Conservation (phyloP, 495 filamentous ascomycete genomes). For the Neurospora pannonica region DNA sequence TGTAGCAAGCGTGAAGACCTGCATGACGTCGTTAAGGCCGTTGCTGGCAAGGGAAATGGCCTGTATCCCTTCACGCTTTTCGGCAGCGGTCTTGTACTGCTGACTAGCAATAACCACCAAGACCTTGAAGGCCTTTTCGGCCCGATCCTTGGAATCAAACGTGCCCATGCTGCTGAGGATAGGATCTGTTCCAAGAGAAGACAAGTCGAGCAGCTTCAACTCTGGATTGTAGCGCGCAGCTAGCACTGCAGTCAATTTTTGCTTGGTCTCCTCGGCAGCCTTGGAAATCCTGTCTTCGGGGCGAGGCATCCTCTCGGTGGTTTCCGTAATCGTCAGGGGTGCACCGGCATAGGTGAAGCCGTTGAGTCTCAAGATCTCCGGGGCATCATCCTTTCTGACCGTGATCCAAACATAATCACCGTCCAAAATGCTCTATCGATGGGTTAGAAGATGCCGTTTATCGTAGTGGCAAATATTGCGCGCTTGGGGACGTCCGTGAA, state of each 20-base stretch:
- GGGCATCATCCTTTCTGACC: conserved; percentile 52
- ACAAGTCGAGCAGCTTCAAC: conserved; percentile 70
- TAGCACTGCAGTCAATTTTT: conserved; percentile 47
- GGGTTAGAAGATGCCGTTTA: conserved; percentile 56
- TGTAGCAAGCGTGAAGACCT: conserved; percentile 60
- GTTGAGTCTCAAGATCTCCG: conserved; percentile 52
- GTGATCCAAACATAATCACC: conserved; percentile 61
- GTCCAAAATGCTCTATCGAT: conserved; percentile 56
- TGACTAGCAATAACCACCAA: conserved; percentile 73
- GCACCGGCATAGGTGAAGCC: conserved; percentile 56
- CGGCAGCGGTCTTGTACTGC: conserved; percentile 53
- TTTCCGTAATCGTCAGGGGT: conserved; percentile 42
- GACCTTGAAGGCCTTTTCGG: conserved; percentile 81
- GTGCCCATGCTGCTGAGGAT: conserved; percentile 61
- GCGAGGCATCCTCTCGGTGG: conserved; percentile 19
- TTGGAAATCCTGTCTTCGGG: conserved; percentile 22
- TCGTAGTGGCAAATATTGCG: conserved; percentile 4
- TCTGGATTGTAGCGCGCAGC: conserved; percentile 58
- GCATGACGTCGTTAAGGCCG: conserved; percentile 54
- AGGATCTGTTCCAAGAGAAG: conserved; percentile 58
- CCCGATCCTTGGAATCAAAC: conserved; percentile 59
- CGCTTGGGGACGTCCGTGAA: background rate
- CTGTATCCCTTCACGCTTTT: conserved; percentile 61
- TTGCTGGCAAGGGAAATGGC: conserved; percentile 75
- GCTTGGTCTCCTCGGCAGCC: conserved; percentile 34